phyloP scores from a whole-genome alignment of 306 rosid species.

The Oemleria cerasiformis region DNA sequence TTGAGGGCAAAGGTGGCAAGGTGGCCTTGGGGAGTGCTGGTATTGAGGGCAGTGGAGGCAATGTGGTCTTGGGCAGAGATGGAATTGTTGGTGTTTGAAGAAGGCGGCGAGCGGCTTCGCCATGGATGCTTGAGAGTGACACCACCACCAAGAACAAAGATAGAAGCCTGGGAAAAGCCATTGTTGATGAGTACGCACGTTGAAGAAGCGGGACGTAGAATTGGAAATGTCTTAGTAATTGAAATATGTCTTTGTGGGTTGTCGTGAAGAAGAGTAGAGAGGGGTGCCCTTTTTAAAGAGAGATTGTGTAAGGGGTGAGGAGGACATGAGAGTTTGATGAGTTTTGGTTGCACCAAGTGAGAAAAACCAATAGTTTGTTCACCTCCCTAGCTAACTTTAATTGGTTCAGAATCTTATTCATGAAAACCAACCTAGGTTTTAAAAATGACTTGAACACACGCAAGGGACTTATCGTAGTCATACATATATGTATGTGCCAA shows the following conservation, averaged over 20 bases:
- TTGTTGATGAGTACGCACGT: background rate
- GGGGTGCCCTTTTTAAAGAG: background rate
- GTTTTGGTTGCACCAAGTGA: background rate
- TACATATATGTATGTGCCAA: too few relatives aligned
- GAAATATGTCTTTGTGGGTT: background rate
- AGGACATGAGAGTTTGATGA: background rate
- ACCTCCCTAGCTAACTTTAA: background rate
- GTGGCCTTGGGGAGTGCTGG: slow-evolving; percentile 13
- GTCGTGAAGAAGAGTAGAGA: background rate
- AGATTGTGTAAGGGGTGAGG: background rate
- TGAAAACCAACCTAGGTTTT: background rate
- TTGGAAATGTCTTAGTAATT: background rate
- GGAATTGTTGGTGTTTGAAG: slow-evolving; percentile 15
- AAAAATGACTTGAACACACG: background rate
- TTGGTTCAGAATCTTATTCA: background rate
- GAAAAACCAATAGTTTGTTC: background rate
- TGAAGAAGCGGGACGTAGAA: background rate
- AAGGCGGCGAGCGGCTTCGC: slow-evolving; percentile 19
- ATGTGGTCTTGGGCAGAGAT: slow-evolving; percentile 7
- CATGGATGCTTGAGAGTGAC: background rate
- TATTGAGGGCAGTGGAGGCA: slow-evolving; percentile 15
- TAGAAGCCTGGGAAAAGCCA: slow-evolving; percentile 6
- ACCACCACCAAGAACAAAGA: slow-evolving; percentile 3
- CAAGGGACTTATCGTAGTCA: too few relatives aligned
- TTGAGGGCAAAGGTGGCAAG: slow-evolving; percentile 13